Evolutionary conservation across 495 filamentous ascomycete genomes (phyloP).

Genomic region (Chaetomium fimeti): DNA sequence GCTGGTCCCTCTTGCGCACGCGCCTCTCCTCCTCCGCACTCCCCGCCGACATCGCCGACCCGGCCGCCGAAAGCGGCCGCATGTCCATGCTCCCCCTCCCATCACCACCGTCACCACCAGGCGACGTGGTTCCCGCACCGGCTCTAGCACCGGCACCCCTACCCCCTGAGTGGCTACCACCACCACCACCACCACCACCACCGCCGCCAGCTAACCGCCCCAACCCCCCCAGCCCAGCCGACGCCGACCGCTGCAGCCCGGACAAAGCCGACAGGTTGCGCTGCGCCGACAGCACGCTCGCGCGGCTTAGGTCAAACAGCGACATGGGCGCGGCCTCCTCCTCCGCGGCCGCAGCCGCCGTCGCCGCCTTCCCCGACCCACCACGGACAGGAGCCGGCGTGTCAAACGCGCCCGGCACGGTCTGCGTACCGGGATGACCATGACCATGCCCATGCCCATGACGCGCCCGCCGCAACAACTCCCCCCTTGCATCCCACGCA

Average conservation of each 20-base stretch:
- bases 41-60: not conserved
- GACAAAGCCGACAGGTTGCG: conserved; percentile 50
- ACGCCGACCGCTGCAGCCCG: conserved; percentile 38
- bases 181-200: not conserved
- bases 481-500: conserved; percentile 67
- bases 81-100: conserved; percentile 23
- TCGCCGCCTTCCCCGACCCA: conserved; percentile 26
- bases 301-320: conserved; percentile 86
- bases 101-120: conserved; percentile 5
- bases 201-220: not conserved
- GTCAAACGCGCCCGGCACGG: conserved; percentile 66
- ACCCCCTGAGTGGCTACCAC: not conserved
- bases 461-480: conserved; percentile 28
- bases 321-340: conserved; percentile 85
- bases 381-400: conserved; percentile 22
- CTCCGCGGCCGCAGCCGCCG: conserved; percentile 21
- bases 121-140: no score
- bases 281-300: conserved; percentile 69
- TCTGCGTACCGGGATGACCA: conserved; percentile 26
- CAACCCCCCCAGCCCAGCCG: conserved; percentile 16
- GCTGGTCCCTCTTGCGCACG: conserved; percentile 75
- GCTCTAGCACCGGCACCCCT: not conserved
- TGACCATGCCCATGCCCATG: not conserved
- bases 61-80: conserved; percentile 12
- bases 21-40: conserved; percentile 43